Percentiles rank a stretch among this genome's conserved stretches.
These are phyloP conservation scores for Penicillium subrubescens DNA, from an alignment of 495 filamentous ascomycete genomes.

Conservation along the genomic window DNA sequence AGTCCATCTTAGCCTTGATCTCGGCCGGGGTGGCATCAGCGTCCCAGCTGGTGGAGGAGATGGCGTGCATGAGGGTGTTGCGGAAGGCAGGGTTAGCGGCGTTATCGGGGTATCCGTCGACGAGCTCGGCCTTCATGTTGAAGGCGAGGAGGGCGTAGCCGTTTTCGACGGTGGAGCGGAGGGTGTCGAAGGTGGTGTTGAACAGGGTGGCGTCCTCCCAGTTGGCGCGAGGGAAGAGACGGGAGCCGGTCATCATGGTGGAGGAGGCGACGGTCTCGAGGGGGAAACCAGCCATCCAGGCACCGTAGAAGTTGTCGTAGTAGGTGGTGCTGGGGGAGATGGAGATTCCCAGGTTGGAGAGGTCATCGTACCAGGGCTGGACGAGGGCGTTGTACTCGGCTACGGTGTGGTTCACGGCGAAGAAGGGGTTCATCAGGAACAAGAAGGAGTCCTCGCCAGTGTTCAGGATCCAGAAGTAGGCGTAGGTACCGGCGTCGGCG, in stretches of 20 bases:
- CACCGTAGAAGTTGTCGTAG: constrained; percentile 51
- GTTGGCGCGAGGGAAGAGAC: constrained; percentile 54
- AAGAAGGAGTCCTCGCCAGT: constrained; percentile 18
- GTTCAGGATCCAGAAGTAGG: constrained; percentile 46
- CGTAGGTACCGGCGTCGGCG: constrained; percentile 55
- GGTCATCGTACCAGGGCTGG: constrained; percentile 47
- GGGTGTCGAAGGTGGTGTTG: constrained; percentile 46
- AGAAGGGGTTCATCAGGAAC: constrained; percentile 43
- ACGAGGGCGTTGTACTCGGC: constrained; percentile 47
- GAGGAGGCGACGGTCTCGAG: constrained; percentile 47
- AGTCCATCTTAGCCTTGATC: constrained; percentile 24
- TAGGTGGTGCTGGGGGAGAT: constrained; percentile 51
- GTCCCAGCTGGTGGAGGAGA: constrained; percentile 39
- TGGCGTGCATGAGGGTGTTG: constrained; percentile 53
- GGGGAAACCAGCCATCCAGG: constrained; percentile 48
- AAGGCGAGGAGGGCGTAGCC: constrained; percentile 51
- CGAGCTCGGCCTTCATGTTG: constrained; percentile 47
- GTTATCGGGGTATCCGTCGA: constrained; percentile 29
- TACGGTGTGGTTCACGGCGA: constrained; percentile 52
- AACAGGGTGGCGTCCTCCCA: constrained; percentile 40
- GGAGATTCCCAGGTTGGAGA: constrained; percentile 33
- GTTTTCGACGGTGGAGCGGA: constrained; percentile 44
- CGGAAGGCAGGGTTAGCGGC: constrained; percentile 60
- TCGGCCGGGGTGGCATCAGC: constrained; percentile 19
- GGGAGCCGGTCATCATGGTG: constrained; percentile 45